Evolutionary conservation across 805 yeast genomes (phyloP), one percentile per base, ranked within the genome.

Genomic region (Maudiozyma serrabonitensis): DNA sequence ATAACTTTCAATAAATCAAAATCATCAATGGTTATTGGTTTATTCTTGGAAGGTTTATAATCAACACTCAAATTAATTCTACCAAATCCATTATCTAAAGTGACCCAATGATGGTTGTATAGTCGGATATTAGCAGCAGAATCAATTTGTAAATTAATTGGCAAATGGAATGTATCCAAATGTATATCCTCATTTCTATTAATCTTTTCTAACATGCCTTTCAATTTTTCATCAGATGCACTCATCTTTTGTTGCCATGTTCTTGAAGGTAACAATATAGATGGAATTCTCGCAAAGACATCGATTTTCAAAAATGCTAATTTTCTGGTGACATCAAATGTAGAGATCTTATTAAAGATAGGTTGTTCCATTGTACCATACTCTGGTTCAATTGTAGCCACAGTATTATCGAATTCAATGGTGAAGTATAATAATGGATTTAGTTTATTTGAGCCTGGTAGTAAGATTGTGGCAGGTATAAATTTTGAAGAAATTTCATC

Each of bases 331-430:
- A 90, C 95, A 75, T 93, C 99, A 61, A 93, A 93, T 3, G 90
- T 81, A 15, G 95, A 85, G 11, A 88, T 88, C 57, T 86, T 86
- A 66, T 89, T 93, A 80, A 95, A 93, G 16, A 79, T 78, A 1
- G 96, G 91, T 50, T 75, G 72, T 41, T 78, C 77, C 52, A 88
- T 80, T 0, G 95, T 79, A 39, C 96, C 96, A 47, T 85, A 79
- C 28, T 82, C 79, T 2, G 98, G 93, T 56, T 89, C 95, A 46
- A 91, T 81, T 15, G 89, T 77, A 54, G 93, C 84, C 56, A 90
- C 93, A 46, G 91, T 88, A 68, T 93, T 93, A 69, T 93, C 99
- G 63, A 89, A 91, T 68, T 93, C 99, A 43, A 93, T 75, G 1
- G 95, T 88, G 60, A 90, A 76, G 66, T 87, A 87, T 38, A 93